phyloP scores from a whole-genome alignment of 371 early-diverging fungal genomes.

The Funneliformis caledonium region DNA sequence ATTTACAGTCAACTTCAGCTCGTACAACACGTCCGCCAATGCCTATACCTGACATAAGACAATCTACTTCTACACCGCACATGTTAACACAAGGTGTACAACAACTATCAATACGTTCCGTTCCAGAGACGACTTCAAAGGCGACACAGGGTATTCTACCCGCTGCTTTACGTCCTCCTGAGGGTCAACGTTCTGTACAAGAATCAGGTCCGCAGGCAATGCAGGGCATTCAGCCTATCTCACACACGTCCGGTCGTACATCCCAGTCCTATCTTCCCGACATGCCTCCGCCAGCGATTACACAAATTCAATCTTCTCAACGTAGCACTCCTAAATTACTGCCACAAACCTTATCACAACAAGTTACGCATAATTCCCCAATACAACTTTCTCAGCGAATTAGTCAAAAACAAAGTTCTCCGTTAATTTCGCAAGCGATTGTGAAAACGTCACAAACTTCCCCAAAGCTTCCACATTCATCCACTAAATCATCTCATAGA shows the following conservation, averaged over 20 bases:
- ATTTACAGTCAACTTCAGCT: neutral
- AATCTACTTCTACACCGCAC: neutral
- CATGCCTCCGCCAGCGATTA: neutral
- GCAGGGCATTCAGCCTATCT: neutral
- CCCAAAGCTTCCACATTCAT: neutral
- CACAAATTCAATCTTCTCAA: neutral
- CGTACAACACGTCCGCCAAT: neutral
- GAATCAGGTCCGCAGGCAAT: neutral
- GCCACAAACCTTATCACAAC: neutral
- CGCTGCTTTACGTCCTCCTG: neutral
- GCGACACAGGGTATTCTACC: neutral
- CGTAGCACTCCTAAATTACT: neutral
- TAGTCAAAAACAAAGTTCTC: neutral
- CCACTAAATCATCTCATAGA: neutral
- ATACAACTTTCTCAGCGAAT: neutral
- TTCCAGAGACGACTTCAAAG: neutral
- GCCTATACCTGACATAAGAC: neutral
- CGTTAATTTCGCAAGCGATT: neutral
- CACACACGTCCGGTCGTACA: neutral
- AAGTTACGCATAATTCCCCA: neutral
- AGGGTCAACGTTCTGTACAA: neutral
- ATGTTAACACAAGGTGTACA: neutral
- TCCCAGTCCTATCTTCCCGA: neutral
- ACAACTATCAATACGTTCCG: neutral
- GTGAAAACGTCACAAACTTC: neutral